Conservation (phyloP, 495 filamentous ascomycete species). For the Neurospora sp. region DNA sequence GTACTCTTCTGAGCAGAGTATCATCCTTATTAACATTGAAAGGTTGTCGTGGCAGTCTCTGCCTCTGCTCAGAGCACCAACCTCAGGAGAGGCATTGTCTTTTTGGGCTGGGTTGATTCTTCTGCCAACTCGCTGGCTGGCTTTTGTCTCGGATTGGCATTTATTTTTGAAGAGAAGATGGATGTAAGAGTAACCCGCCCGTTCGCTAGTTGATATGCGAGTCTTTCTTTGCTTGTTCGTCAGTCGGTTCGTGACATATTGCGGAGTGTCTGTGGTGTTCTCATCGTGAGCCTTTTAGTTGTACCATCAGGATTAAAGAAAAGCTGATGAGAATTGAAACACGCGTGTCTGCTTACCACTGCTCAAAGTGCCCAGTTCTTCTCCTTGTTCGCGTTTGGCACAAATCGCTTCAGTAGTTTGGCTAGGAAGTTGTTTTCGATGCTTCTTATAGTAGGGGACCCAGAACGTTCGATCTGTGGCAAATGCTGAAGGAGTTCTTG, state of each 20-base stretch:
- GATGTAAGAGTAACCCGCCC: not conserved
- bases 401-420: not conserved
- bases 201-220: not conserved
- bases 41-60: too few species aligned
- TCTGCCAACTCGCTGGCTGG: too few species aligned
- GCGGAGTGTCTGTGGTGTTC: not conserved
- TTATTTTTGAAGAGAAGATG: too few species aligned
- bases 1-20: too few species aligned
- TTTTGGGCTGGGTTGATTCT: too few species aligned
- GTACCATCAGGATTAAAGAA: not conserved
- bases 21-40: too few species aligned
- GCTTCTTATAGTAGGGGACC: not conserved
- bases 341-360: not conserved
- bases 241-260: not conserved
- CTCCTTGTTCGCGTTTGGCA: not conserved
- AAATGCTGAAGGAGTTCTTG: not conserved
- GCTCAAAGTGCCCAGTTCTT: not conserved
- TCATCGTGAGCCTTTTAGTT: not conserved
- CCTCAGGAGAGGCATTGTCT: too few species aligned
- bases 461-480: not conserved
- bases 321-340: not conserved
- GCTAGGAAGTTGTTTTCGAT: not conserved
- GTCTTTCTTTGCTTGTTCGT: not conserved
- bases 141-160: too few species aligned
- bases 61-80: too few species aligned